Conservation (phyloP, 352 stramenopile species). For the Sclerospora graminicola region DNA sequence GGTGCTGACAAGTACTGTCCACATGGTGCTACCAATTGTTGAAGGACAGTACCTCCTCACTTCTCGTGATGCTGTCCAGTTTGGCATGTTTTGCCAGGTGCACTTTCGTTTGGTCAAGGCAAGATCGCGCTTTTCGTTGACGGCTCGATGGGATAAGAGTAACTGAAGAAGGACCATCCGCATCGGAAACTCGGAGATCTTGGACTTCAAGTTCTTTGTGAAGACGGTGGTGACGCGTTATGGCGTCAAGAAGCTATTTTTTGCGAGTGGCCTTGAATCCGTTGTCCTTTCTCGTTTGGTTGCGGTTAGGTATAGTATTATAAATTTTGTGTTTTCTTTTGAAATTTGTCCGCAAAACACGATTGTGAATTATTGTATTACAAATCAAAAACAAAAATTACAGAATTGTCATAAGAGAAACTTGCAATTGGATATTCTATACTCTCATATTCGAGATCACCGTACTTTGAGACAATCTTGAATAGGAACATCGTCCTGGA, state of each 20-base stretch:
- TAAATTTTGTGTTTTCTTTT: no score
- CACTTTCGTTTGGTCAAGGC: conserved; percentile 33
- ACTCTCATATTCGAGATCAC: no score
- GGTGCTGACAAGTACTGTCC: conserved; percentile 20
- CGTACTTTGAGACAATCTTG: no score
- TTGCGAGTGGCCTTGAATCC: conserved; percentile 45
- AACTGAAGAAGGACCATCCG: conserved; percentile 17
- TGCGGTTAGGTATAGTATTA: no score
- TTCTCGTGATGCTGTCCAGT: conserved; percentile 27
- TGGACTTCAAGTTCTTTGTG: conserved; percentile 20
- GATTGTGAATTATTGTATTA: no score
- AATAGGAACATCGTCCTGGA: no score
- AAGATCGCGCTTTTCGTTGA: conserved; percentile 37
- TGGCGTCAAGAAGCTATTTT: conserved; percentile 39
- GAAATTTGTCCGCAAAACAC: no score
- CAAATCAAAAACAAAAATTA: no score
- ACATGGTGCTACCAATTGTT: conserved; percentile 46
- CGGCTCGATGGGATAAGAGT: conserved; percentile 21
- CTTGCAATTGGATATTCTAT: no score
- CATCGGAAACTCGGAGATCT: conserved; percentile 13
- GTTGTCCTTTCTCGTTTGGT: no score
- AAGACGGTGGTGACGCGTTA: conserved; percentile 23
- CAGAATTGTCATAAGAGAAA: no score
- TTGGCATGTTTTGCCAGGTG: conserved; percentile 52
- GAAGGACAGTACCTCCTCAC: conserved; percentile 26